Base-by-base conservation (phyloP, 2,329 filamentous ascomycete genomes). In the Fragosphaeria purpurea region DNA sequence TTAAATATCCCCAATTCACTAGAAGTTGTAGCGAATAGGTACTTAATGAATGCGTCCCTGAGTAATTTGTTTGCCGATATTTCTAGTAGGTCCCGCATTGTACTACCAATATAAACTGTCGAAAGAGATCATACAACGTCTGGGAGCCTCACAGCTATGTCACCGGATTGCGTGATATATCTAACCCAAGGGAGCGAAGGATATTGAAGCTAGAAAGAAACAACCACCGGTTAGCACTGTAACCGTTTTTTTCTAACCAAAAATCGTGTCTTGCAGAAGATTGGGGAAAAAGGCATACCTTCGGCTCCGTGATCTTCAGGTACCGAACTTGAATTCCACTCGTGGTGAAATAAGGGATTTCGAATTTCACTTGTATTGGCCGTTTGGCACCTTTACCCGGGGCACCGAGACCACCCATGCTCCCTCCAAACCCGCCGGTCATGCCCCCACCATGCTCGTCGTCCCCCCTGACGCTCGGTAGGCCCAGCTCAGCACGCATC, bases 311-410 rank as follows among this genome's bases (percentile, higher is more conserved):
- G 63, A 98, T 98, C 79, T 98, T 98, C 67, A 98, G 71, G 68
- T 98, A 98, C 62, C 93, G 82, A 62, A 98, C 93, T 69, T 98
- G 94, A 60, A 98, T 98, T 57, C 93, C 93, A 70, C 87, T 94
- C 4, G 94, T 98, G n/a, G 93, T 98, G 67, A 98, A 98, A 71
- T 98, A 98, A n/a, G 93, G 93, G 64, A 98, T 98, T 74, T 98
- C 93, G 66, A 98, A 98, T 73, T 98, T 98, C 72, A 98, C 93
- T 67, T 90, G 91, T 62, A 98, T 98, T 1, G 93, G 93, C 59
- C 93, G 76, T 77, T 97, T 98, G 51, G 80, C 79, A 22, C 87
- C 87, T 72, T 97, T 97, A 52, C 82, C 83, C 22, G 70, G 67
- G 5, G 82, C 77, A n/a, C 79, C 82, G 33, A 93, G 80, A 57